Evolutionary conservation across 768 basidiomycete species (phyloP).

Genomic region (Tulasnella calospora): DNA sequence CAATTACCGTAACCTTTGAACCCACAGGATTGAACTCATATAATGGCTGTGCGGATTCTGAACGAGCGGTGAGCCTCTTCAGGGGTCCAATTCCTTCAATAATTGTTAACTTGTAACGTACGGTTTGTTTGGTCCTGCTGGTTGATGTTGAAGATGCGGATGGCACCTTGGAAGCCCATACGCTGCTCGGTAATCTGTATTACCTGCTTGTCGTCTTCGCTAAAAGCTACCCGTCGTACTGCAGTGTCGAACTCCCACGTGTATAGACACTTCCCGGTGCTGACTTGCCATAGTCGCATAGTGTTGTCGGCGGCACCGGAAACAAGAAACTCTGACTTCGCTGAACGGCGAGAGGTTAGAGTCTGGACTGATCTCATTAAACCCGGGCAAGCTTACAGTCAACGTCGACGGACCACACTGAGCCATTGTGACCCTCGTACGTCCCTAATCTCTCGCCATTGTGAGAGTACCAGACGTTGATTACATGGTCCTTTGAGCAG

Average conservation of each 20-base stretch:
- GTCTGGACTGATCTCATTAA: neutral
- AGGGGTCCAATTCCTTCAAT: conserved; percentile 4
- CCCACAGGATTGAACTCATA: conserved; percentile 83
- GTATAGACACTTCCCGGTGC: conserved; percentile 85
- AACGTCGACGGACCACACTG: conserved; percentile 93
- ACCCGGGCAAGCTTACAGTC: conserved; percentile 62
- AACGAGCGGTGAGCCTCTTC: conserved; percentile 11
- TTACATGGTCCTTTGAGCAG: conserved; percentile 89
- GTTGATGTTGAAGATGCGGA: conserved; percentile 86
- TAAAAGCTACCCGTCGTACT: conserved; percentile 92
- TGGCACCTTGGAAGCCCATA: conserved; percentile 86
- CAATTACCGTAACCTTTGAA: conserved; percentile 94
- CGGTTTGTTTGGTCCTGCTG: conserved; percentile 76
- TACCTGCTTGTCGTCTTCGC: conserved; percentile 72
- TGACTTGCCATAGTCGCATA: conserved; percentile 83
- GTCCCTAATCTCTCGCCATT: conserved; percentile 97
- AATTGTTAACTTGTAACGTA: conserved; percentile 41
- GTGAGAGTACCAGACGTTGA: conserved; percentile 96
- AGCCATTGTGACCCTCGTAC: conserved; percentile 92
- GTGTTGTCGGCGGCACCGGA: conserved; percentile 94
- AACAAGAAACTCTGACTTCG: conserved; percentile 77
- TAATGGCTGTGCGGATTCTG: conserved; percentile 71
- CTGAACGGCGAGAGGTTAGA: conserved; percentile 41
- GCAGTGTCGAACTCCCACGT: conserved; percentile 98
- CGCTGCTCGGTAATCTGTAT: conserved; percentile 97